Conservation (phyloP, 495 filamentous ascomycete genomes). For the Neurospora sp. region DNA sequence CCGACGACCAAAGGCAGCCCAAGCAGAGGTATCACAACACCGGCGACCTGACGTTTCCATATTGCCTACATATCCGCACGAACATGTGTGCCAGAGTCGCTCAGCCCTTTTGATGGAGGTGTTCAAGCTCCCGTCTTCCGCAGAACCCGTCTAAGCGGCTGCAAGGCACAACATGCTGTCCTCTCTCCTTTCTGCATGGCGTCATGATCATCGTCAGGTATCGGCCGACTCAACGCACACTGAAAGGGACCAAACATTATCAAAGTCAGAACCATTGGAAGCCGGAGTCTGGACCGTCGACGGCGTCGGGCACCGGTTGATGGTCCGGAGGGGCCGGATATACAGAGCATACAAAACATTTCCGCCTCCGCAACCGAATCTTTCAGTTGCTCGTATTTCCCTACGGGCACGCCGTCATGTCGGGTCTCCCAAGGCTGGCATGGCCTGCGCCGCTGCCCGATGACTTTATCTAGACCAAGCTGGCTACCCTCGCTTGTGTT, state of each 20-base stretch:
- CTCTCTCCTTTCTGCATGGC: slow-evolving; percentile 1
- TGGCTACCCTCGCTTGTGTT: not conserved
- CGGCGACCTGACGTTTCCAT: not conserved
- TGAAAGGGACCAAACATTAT: not conserved
- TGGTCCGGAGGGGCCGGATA: not conserved
- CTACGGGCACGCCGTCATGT: not conserved
- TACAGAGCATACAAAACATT: not conserved
- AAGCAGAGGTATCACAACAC: not conserved
- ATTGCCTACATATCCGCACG: not conserved
- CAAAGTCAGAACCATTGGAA: not conserved
- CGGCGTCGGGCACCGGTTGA: not conserved
- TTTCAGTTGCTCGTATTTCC: not conserved
- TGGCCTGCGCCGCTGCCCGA: not conserved
- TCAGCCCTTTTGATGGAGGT: not conserved
- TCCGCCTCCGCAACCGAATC: not conserved
- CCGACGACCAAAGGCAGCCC: not conserved
- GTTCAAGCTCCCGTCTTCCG: not conserved
- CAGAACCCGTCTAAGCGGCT: not conserved
- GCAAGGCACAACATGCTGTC: slow-evolving; percentile 4
- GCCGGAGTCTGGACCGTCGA: not conserved
- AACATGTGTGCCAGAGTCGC: not conserved
- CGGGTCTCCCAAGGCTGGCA: not conserved
- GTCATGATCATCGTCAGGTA: not conserved
- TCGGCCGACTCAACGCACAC: not conserved
- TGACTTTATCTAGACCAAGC: not conserved